Evolutionary conservation across 176 grass and related monocot species (phyloP).

Genomic region (Triticum urartu): DNA sequence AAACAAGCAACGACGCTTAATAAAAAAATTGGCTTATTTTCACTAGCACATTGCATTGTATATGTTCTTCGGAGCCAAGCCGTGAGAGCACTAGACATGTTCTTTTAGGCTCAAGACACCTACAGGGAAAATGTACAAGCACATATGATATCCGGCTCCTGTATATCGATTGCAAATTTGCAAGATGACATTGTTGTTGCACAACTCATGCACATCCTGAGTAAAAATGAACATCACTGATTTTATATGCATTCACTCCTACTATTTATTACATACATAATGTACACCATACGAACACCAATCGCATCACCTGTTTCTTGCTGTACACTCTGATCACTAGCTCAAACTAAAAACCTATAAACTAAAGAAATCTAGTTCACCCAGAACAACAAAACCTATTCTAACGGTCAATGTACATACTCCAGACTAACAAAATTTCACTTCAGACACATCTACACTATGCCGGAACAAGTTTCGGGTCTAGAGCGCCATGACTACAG

Average conservation of each 20-base stretch:
- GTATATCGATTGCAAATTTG: background rate
- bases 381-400: background rate
- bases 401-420: background rate
- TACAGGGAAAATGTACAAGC: background rate
- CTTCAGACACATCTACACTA: constrained; percentile 17
- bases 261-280: constrained; percentile 55
- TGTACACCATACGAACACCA: constrained; percentile 19
- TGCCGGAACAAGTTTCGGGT: background rate
- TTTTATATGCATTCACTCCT: background rate
- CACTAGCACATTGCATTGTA: background rate
- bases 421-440: background rate
- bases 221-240: background rate
- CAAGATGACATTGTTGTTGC: background rate
- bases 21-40: background rate
- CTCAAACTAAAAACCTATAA: constrained; percentile 1
- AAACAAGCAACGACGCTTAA: background rate
- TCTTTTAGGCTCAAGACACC: too few relatives aligned
- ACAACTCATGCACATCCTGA: background rate
- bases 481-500: background rate
- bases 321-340: constrained; percentile 32
- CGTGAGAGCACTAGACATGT: background rate
- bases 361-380: constrained; percentile 2
- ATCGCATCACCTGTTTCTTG: background rate
- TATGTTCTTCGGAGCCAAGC: background rate
- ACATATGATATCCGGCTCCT: background rate